Percentiles rank a stretch among this genome's conserved stretches.
Conservation (phyloP, 768 basidiomycete genomes). For the Trametes cinnabarina region DNA sequence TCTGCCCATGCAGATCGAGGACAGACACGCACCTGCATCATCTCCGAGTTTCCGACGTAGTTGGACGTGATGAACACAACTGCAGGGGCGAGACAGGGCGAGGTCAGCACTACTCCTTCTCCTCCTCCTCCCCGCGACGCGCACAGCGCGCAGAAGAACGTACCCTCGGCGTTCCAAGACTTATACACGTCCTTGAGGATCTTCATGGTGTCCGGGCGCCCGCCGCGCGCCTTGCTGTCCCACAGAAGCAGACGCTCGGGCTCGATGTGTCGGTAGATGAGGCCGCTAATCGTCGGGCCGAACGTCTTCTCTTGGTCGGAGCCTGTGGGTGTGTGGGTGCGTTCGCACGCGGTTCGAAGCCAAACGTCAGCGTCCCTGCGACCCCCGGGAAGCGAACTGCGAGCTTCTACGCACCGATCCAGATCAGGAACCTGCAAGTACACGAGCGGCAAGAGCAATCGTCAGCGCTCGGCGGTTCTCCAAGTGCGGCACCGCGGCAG, state of each 20-base stretch:
- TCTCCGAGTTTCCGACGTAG: slow-evolving; percentile 71
- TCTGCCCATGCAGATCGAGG: not conserved
- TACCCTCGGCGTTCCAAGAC: slow-evolving; percentile 68
- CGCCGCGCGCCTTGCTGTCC: slow-evolving; percentile 74
- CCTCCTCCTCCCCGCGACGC: not conserved
- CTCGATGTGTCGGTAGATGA: slow-evolving; percentile 68
- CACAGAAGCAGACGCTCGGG: slow-evolving; percentile 74
- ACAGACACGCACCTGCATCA: slow-evolving; percentile 69
- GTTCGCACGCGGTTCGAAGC: no score
- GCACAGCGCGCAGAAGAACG: not conserved
- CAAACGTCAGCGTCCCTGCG: no score
- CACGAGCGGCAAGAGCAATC: not conserved
- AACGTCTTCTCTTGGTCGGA: slow-evolving; percentile 85
- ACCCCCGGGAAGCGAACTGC: not conserved
- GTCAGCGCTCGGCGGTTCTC: not conserved
- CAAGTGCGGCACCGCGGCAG: no score
- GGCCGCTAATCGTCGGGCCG: slow-evolving; percentile 71
- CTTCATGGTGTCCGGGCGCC: slow-evolving; percentile 77
- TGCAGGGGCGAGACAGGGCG: slow-evolving; percentile 9
- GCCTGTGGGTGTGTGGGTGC: no score
- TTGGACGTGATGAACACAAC: slow-evolving; percentile 86
- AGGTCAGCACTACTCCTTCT: no score
- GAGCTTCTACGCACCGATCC: slow-evolving; percentile 52
- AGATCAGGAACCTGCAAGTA: slow-evolving; percentile 64
- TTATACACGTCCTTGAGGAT: slow-evolving; percentile 66